Conservation (phyloP, 2,329 filamentous ascomycete genomes). For the Alternaria atra region DNA sequence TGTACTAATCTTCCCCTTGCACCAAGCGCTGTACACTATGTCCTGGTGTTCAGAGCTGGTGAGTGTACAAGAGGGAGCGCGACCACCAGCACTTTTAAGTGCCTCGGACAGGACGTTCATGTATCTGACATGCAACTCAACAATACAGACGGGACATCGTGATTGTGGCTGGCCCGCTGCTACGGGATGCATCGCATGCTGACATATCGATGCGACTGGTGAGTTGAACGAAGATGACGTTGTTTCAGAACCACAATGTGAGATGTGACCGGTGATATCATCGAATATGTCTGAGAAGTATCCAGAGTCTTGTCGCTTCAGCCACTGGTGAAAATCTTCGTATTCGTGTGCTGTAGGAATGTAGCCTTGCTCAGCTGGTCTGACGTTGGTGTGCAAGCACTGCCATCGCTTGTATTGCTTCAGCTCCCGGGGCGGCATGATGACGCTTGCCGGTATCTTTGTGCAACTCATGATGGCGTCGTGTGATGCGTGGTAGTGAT, state of each 20-base stretch:
- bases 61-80: constrained; percentile 28
- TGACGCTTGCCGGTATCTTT: constrained; percentile 33
- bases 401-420: constrained; percentile 43
- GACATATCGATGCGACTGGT: constrained; percentile 29
- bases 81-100: constrained; percentile 32
- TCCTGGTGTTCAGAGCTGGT: constrained; percentile 35
- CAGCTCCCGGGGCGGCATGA: constrained; percentile 36
- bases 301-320: constrained; percentile 40
- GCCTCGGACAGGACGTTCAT: constrained; percentile 34
- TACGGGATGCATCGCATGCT: constrained; percentile 35
- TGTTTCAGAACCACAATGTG: neutral
- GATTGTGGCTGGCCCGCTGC: constrained; percentile 16
- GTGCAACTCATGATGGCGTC: constrained; percentile 11
- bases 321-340: constrained; percentile 43
- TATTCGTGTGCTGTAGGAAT: constrained; percentile 40
- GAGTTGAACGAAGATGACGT: constrained; percentile 10
- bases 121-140: constrained; percentile 39
- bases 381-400: constrained; percentile 29
- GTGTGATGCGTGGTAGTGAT: neutral
- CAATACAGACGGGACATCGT: constrained; percentile 41
- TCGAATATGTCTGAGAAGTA: constrained; percentile 44
- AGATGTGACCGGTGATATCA: constrained; percentile 33
- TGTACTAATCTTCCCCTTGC: constrained; percentile 33
- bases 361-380: constrained; percentile 26
- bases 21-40: constrained; percentile 34